Percentiles rank a stretch among this genome's conserved stretches.
Evolutionary conservation across 305 asterid species (phyloP).

Genomic region (Euphrasia arctica): DNA sequence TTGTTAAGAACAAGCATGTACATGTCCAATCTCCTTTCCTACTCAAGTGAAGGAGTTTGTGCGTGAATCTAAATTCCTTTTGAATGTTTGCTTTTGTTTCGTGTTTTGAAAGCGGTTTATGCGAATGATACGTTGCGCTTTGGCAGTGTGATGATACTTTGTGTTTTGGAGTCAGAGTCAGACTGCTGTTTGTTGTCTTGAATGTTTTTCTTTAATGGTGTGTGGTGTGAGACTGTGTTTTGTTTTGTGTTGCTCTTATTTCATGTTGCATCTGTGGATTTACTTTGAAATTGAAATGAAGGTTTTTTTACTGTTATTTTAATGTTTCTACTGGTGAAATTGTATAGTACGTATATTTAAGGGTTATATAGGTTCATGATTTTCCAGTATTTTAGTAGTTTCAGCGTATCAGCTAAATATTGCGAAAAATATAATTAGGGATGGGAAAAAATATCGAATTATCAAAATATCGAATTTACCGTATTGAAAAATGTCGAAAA

Average conservation of each 20-base stretch:
- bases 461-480: too few relatives aligned
- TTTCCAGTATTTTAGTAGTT: too few relatives aligned
- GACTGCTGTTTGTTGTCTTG: neutral
- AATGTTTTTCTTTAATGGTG: neutral
- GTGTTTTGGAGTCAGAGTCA: neutral
- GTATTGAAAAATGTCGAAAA: too few relatives aligned
- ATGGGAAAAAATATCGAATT: too few relatives aligned
- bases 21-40: conserved; percentile 30
- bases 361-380: too few relatives aligned
- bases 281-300: too few relatives aligned
- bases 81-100: conserved; percentile 1
- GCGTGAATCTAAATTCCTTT: conserved; percentile 40
- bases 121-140: neutral
- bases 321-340: too few relatives aligned
- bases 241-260: neutral
- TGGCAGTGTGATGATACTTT: neutral
- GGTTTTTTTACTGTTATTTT: too few relatives aligned
- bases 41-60: conserved; percentile 33
- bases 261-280: neutral
- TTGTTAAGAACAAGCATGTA: conserved; percentile 18
- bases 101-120: conserved; percentile 4
- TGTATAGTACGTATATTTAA: too few relatives aligned
- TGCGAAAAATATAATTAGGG: too few relatives aligned
- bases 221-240: too few relatives aligned
- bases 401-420: too few relatives aligned